Evolutionary conservation across 164 flowering plant species (phyloP), one percentile per base, ranked within the genome.

Genomic region (Magnolia officinalis): DNA sequence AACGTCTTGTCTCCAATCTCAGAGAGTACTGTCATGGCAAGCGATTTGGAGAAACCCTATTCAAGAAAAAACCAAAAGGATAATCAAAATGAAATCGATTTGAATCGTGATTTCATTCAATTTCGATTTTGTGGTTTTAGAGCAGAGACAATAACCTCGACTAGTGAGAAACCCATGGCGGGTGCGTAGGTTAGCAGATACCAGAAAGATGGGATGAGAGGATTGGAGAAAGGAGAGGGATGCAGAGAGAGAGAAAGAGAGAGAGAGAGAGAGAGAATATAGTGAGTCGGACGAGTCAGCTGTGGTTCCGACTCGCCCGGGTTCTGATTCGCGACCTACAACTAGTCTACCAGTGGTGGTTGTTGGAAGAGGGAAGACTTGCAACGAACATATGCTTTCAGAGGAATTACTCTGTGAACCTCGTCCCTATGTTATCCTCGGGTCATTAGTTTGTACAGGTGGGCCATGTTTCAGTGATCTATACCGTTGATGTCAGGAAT

Each of bases 1-100:
- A 94, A 94, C 5, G 98, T 94, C 86, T 94, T 92, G 88, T 94
- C 98, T 26, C 98, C 98, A 79, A 94, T 94, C 87, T 94, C 98
- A 2, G 98, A 94, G 8, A 94, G 86, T 61, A 94, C 89, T 1
- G 97, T 94, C 97, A 94, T 90, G 61, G 92, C 97, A 70, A 94
- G 90, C 6, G 98, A 92, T 87, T 92, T 94, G 68, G 92, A 83
- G 73, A 94, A 89, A 64, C 95, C 98, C 98, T 94, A 68, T 20
- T 52, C 68, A 50, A 80, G 61, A 75, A 77, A 45, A 31, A 8
- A 37, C 71, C 50, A 68, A 49, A 5, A 49, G 18, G 18, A n/a
- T 52, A 50, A 68, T 29, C 7, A 31, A 16, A 29, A 68, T 24
- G 18, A 13, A 37, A 29, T 24, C 29, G 31, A 31, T 11, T 24